Percentiles rank a stretch among this genome's conserved stretches.
phyloP scores from a whole-genome alignment of 2,329 filamentous ascomycete genomes.

The Celoporthe dispersa region DNA sequence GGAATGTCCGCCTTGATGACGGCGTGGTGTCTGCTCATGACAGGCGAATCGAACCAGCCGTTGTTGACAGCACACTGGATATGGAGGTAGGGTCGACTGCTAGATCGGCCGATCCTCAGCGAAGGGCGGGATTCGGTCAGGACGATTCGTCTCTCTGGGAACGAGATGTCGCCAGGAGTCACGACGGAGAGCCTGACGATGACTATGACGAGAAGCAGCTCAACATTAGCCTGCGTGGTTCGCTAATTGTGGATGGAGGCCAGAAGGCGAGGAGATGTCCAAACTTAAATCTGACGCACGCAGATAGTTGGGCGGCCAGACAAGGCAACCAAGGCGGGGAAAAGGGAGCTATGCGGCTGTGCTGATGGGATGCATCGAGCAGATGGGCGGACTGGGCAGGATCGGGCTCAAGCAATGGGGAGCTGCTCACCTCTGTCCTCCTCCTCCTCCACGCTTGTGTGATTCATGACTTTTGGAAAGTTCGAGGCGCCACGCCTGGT shows the following conservation, averaged over 20 bases:
- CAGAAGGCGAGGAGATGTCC: too few relatives aligned
- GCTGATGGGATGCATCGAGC: not conserved
- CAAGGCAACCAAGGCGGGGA: not conserved
- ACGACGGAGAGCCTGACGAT: slow-evolving; percentile 30
- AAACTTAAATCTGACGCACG: not conserved
- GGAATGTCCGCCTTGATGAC: slow-evolving; percentile 51
- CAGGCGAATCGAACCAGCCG: slow-evolving; percentile 71
- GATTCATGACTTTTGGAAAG: not conserved
- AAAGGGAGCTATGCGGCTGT: not conserved
- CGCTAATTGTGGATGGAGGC: not conserved
- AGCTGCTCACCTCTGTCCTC: slow-evolving; percentile 10
- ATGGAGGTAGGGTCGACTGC: slow-evolving; percentile 41
- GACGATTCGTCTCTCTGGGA: slow-evolving; percentile 33
- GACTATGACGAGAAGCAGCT: slow-evolving; percentile 32
- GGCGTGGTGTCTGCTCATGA: slow-evolving; percentile 74
- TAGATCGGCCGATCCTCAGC: slow-evolving; percentile 49
- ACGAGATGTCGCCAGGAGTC: slow-evolving; percentile 14
- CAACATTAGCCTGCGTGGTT: not conserved
- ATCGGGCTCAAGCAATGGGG: not conserved
- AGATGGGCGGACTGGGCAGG: not conserved
- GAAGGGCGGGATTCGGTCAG: slow-evolving; percentile 39
- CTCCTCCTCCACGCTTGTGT: not conserved
- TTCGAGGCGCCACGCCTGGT: not conserved
- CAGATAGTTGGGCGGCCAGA: not conserved
- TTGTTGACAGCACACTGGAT: slow-evolving; percentile 51